Evolutionary conservation across 1,284 basidiomycete genomes (phyloP).

Genomic region (Apiotrichum montevideense): DNA sequence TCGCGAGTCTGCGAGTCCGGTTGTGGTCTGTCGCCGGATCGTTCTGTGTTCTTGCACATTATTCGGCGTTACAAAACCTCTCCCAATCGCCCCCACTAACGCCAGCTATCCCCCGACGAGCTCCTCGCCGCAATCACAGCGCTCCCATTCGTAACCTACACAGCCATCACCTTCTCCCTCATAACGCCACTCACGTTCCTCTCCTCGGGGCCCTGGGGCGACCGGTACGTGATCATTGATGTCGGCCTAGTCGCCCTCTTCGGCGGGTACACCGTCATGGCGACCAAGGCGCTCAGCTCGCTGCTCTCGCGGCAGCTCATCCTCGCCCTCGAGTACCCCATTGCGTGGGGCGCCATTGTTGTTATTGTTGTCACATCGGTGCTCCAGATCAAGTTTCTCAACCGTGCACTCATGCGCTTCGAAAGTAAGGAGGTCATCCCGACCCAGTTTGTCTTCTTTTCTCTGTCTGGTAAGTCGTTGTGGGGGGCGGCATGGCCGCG

Average conservation of each 20-base stretch:
- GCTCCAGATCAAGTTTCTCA: slow-evolving; percentile 85
- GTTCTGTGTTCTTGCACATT: no score
- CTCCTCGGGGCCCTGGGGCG: slow-evolving; percentile 60
- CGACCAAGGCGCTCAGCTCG: slow-evolving; percentile 74
- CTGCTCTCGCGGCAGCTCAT: slow-evolving; percentile 71
- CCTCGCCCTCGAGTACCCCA: slow-evolving; percentile 65
- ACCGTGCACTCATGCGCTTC: slow-evolving; percentile 80
- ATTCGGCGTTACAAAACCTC: no score
- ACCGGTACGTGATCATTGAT: slow-evolving; percentile 71
- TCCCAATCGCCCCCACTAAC: slow-evolving; percentile 3
- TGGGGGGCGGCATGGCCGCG: no score
- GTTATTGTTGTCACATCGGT: slow-evolving; percentile 74
- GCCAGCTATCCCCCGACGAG: slow-evolving; percentile 56
- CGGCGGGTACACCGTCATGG: slow-evolving; percentile 80
- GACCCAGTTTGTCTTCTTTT: slow-evolving; percentile 80
- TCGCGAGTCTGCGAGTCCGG: no score
- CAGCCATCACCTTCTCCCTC: slow-evolving; percentile 56
- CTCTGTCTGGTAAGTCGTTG: slow-evolving; percentile 36
- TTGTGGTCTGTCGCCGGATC: no score
- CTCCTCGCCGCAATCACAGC: slow-evolving; percentile 65
- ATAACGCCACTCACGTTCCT: slow-evolving; percentile 56
- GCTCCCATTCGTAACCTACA: slow-evolving; percentile 67
- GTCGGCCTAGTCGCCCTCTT: slow-evolving; percentile 55
- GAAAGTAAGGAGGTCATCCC: slow-evolving; percentile 87
- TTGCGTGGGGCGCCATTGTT: slow-evolving; percentile 66